Evolutionary conservation across 768 basidiomycete genomes (phyloP).

Genomic region (Serendipita vermifera): DNA sequence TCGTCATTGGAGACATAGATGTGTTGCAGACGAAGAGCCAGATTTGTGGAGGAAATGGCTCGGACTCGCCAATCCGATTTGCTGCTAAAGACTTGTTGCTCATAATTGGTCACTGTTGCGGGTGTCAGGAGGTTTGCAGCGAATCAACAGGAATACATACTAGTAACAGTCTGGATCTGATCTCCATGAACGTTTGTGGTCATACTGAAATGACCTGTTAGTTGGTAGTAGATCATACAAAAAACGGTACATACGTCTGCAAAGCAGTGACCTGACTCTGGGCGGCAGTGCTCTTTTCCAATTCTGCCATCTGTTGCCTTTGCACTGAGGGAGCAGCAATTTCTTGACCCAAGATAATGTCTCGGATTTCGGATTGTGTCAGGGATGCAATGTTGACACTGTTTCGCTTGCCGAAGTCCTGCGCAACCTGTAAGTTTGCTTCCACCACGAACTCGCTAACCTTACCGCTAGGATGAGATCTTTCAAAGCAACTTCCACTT

Average conservation of each 20-base stretch:
- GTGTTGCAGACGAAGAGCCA: constrained; percentile 90
- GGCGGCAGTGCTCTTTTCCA: constrained; percentile 93
- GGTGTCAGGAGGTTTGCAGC: constrained; percentile 9
- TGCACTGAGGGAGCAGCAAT: constrained; percentile 92
- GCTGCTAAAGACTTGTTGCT: constrained; percentile 96
- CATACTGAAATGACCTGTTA: constrained; percentile 35
- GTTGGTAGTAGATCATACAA: background rate
- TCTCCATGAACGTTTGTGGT: constrained; percentile 98
- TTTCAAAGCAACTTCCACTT: constrained; percentile 97
- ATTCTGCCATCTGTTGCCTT: constrained; percentile 97
- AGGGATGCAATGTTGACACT: constrained; percentile 97
- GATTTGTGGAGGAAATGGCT: constrained; percentile 92
- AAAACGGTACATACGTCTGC: constrained; percentile 49
- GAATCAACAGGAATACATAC: constrained; percentile 29
- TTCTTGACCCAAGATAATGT: constrained; percentile 98
- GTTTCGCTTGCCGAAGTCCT: constrained; percentile 98
- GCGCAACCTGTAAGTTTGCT: constrained; percentile 16
- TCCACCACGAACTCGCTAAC: constrained; percentile 5
- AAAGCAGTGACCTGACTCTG: constrained; percentile 91
- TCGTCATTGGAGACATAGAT: constrained; percentile 99
- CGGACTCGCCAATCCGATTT: constrained; percentile 99
- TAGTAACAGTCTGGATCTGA: constrained; percentile 88
- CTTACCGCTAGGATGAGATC: constrained; percentile 82
- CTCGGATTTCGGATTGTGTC: constrained; percentile 91
- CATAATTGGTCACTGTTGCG: constrained; percentile 75